phyloP scores from a whole-genome alignment of 257 asterid genomes.

The Nicotiana noctiflora region DNA sequence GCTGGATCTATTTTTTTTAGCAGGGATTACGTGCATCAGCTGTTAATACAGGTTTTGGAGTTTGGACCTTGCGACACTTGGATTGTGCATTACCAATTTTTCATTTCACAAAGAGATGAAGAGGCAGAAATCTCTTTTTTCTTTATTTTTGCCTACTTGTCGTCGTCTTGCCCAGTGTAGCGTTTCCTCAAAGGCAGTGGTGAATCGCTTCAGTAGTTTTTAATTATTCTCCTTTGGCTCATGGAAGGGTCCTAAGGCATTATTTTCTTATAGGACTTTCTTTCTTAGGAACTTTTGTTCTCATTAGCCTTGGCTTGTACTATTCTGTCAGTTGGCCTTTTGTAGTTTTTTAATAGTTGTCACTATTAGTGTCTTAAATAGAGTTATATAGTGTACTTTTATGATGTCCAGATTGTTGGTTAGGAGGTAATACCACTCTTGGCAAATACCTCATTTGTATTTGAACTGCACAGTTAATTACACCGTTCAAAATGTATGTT shows the following conservation, averaged over 20 bases:
- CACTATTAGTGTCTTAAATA: not conserved
- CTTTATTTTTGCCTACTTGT: slow-evolving; percentile 34
- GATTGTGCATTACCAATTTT: not conserved
- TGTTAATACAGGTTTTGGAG: slow-evolving; percentile 7
- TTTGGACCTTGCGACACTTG: slow-evolving; percentile 5
- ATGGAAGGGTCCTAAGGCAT: slow-evolving; percentile 6
- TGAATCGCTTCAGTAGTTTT: not conserved
- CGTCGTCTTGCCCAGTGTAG: slow-evolving; percentile 12
- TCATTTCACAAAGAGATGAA: slow-evolving; percentile 17
- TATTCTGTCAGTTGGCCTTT: not conserved
- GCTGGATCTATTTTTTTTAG: slow-evolving; percentile 22
- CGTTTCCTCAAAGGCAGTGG: not conserved
- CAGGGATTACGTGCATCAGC: slow-evolving; percentile 11
- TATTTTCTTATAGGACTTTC: not conserved
- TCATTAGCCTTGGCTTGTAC: not conserved
- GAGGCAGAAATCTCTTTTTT: slow-evolving; percentile 33
- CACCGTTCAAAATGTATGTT: not conserved
- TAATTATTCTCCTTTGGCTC: not conserved
- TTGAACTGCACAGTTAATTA: not conserved
- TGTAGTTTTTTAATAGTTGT: not conserved
- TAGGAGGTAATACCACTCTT: not conserved
- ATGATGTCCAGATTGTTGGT: not conserved
- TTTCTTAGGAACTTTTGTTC: not conserved
- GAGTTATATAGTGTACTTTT: not conserved
- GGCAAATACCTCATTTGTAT: not conserved